These are phyloP conservation scores for Colletotrichum eleusines DNA, from an alignment of 2,329 filamentous ascomycete species.

Conservation along the genomic window DNA sequence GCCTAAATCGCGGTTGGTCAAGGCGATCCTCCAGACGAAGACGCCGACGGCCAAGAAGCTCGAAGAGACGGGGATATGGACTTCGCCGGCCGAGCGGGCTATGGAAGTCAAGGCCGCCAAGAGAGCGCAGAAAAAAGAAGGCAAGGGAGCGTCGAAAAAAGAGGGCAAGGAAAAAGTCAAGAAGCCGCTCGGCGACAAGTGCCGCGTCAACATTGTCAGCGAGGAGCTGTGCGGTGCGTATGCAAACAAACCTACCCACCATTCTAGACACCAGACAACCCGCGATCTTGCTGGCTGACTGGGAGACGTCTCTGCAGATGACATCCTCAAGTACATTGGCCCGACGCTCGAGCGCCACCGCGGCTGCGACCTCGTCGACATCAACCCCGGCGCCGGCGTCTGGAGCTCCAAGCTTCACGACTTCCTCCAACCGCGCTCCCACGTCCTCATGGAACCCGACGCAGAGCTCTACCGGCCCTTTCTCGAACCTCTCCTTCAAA, in stretches of 20 bases:
- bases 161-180: not conserved
- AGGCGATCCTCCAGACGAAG: not conserved
- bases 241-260: constrained; percentile 26
- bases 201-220: constrained; percentile 65
- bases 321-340: constrained; percentile 77
- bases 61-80: not conserved
- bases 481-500: constrained; percentile 72
- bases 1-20: not conserved
- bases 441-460: constrained; percentile 85
- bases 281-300: not conserved
- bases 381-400: constrained; percentile 83
- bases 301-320: constrained; percentile 61
- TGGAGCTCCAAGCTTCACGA: constrained; percentile 85
- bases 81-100: not conserved
- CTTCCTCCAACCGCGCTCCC: constrained; percentile 79
- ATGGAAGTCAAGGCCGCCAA: not conserved
- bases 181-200: constrained; percentile 16
- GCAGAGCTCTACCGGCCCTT: constrained; percentile 68
- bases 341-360: constrained; percentile 75
- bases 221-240: constrained; percentile 61
- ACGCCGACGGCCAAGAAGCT: not conserved
- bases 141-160: no score
- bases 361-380: constrained; percentile 87
- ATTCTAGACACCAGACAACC: no score
- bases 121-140: not conserved